Base-by-base conservation (phyloP, 2,329 filamentous ascomycete genomes). In the Aspergillus sp. region DNA sequence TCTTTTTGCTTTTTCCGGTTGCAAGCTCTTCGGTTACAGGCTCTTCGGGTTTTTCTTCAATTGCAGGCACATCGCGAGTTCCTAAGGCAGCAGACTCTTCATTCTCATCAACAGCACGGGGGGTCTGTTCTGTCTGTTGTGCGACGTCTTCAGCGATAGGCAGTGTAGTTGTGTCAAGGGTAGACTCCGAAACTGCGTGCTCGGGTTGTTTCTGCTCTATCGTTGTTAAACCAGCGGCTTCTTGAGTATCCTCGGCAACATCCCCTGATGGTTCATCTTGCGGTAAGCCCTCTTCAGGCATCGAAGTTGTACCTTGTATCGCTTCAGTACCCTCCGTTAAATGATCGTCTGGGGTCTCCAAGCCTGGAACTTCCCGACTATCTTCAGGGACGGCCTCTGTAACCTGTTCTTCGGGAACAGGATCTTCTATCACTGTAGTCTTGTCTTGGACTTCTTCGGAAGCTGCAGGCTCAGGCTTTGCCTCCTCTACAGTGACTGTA, bases 1-100 rank as follows among this genome's bases (percentile, higher is more conserved):
- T 62, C 56, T 71, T 68, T 31, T 65, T 68, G 6, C 61, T 57
- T 3, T 57, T 37, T 4, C 37, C 40, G 3, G 61, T 50, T 27
- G 14, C 37, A 24, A 63, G 53, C 2, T 45, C 51, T 35, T 53
- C 53, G 3, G 55, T 45, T 27, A 11, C 37, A 24, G 64, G 52
- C 1, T 45, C 49, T 35, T 53, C 53, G 3, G 55, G 45, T n/a
- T 60, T 49, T n/a, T 56, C 46, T 41, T 56, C 44, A 40, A 39
- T 37, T 37, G 12, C 17, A 48, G 44, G 40, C 4, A 21, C 24
- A 31, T 44, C 33, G 19, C 12, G 35, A 15, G 35, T 40, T 37
- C 8, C 44, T 19, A 37, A 37, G 6, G 50, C 17, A 7, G 56
- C 7, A 3, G 23, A 3, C 7, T 56, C 39, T 45, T 46, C 45